Percentiles rank a stretch among this genome's conserved stretches.
Conservation (phyloP, 2,329 filamentous ascomycete species). For the Botrytis fabae region DNA sequence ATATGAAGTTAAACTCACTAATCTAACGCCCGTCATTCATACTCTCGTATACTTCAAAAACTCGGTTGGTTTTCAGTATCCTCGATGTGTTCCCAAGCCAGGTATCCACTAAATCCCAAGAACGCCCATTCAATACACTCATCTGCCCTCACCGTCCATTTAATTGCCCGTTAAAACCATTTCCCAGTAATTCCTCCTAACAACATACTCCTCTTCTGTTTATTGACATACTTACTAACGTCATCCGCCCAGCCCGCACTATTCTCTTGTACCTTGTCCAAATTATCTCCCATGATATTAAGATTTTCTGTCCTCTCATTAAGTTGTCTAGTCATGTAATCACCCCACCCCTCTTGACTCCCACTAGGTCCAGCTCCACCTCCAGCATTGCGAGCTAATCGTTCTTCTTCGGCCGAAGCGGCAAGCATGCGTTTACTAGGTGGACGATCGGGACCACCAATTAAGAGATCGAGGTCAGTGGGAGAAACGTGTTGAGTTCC, state of each 20-base stretch:
- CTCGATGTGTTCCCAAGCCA: not conserved
- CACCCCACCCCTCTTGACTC: constrained; percentile 62
- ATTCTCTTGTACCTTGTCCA: constrained; percentile 78
- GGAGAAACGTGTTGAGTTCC: constrained; percentile 90
- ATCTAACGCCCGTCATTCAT: not conserved
- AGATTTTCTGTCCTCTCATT: constrained; percentile 90
- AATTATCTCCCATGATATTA: constrained; percentile 76
- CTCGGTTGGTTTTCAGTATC: not conserved
- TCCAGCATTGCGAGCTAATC: constrained; percentile 50
- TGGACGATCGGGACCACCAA: constrained; percentile 84
- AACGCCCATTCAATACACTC: constrained; percentile 7
- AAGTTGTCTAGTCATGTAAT: constrained; percentile 82
- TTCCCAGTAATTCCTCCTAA: constrained; percentile 67
- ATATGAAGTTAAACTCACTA: not conserved
- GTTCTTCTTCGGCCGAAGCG: constrained; percentile 73
- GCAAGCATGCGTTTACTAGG: constrained; percentile 85
- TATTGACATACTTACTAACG: constrained; percentile 80
- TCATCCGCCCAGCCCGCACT: constrained; percentile 85
- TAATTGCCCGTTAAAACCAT: constrained; percentile 44
- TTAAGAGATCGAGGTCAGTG: constrained; percentile 83
- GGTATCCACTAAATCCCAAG: constrained; percentile 8
- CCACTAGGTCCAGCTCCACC: constrained; percentile 40
- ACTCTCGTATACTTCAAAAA: not conserved
- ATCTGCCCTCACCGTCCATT: not conserved
- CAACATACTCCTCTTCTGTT: constrained; percentile 84